Base-by-base conservation (phyloP, 1,284 basidiomycete genomes). In the Ceratorhiza oryzae-sativae region DNA sequence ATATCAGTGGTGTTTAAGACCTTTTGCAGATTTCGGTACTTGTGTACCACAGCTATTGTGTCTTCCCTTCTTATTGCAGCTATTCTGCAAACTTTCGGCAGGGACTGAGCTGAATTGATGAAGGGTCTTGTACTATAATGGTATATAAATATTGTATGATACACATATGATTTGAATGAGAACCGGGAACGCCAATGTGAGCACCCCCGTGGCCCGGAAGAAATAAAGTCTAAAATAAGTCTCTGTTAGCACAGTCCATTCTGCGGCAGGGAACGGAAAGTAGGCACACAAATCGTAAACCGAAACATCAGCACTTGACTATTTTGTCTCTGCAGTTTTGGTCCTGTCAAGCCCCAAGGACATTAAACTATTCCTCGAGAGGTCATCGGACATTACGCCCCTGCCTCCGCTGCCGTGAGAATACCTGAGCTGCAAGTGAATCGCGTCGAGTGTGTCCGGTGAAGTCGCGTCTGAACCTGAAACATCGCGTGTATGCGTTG, bases 401-500 rank as follows among this genome's bases (percentile, higher is more conserved):
- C 65, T 49, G 36, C 62, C 48, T n/a, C 15, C 49, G 51, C 65
- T 68, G 12, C 65, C 51, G 23, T 42, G 51, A 20, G 65, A 68
- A 36, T 68, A 68, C 41, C 65, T 32, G 6, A 68, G 65, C 39
- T 68, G 51, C 30, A 68, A 30, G 30, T 56, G 65, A 27, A 68
- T 56, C 4, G 39, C 27, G 39, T 68, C 65, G 15, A n/a, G 36
- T 20, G 25, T 45, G 13, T 65, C 62, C 1, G 46, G 30, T 34
- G 49, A 68, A 34, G 61, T 36, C 13, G 63, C 23, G 12, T 55
- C 63, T 34, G 63, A 53, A 9, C 36, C 39, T 56, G 65, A 68
- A 23, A 68, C 4, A n/a, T 39, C 36, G 3, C 41, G 49, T 56
- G 65, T 68, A 56, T 68, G 65, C 53, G 53, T 18, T 12, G 39